A percentile compares a stretch with the other conserved stretches of the same genome.
Conservation (phyloP, 352 stramenopile species). For the Peronospora belbahrii region DNA sequence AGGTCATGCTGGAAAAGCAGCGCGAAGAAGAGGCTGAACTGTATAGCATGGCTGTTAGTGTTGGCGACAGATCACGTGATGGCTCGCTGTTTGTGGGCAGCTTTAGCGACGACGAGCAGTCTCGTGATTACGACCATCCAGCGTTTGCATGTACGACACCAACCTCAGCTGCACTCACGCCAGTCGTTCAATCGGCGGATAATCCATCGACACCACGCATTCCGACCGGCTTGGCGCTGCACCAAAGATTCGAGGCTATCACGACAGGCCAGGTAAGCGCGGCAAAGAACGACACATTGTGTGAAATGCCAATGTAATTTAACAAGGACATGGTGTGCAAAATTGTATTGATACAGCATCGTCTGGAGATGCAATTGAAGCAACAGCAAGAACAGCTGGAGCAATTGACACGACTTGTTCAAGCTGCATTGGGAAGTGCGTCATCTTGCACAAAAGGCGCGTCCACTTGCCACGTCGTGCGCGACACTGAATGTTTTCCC, state of each 20-base stretch:
- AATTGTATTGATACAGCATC: slow-evolving; percentile 16
- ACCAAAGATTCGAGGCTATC: slow-evolving; percentile 30
- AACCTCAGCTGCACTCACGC: slow-evolving; percentile 1
- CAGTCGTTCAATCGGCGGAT: slow-evolving; percentile 4
- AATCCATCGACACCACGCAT: slow-evolving; percentile 19
- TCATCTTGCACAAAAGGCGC: not conserved
- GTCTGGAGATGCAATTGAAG: slow-evolving; percentile 28
- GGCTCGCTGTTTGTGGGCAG: slow-evolving; percentile 19
- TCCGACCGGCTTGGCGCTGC: slow-evolving; percentile 17
- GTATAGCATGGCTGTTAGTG: slow-evolving; percentile 25
- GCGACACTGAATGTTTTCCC: not conserved
- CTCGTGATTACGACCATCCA: too few species aligned
- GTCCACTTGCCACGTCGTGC: slow-evolving; percentile 4
- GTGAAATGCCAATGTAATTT: not conserved
- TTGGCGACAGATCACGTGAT: slow-evolving; percentile 5
- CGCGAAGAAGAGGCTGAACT: slow-evolving; percentile 32
- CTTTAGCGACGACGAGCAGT: slow-evolving; percentile 16
- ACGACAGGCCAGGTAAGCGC: slow-evolving; percentile 27
- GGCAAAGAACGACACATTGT: not conserved
- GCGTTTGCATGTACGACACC: not conserved
- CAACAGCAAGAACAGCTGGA: slow-evolving; percentile 37
- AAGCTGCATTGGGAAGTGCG: slow-evolving; percentile 11
- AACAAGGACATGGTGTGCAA: slow-evolving; percentile 1
- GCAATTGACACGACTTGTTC: slow-evolving; percentile 25
- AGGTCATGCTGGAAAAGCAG: slow-evolving; percentile 66